phyloP scores from a whole-genome alignment of 2,329 filamentous ascomycete genomes.

The Emmonsiellopsis sp. region DNA sequence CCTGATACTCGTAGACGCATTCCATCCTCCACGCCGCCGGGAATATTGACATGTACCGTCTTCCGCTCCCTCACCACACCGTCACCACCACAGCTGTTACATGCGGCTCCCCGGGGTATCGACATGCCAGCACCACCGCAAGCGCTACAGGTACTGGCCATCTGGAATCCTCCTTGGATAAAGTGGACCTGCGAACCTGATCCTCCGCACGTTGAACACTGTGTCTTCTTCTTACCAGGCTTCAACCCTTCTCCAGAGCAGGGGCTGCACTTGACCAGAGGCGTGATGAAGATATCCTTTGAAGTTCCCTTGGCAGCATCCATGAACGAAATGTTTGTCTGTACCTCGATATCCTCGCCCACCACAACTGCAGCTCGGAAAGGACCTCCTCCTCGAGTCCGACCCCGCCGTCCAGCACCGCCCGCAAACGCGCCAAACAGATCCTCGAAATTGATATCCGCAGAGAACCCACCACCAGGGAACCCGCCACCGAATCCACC shows the following conservation, averaged over 20 bases:
- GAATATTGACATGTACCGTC: constrained; percentile 82
- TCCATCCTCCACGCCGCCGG: constrained; percentile 89
- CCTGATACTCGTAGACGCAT: constrained; percentile 81
- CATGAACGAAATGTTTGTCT: constrained; percentile 88
- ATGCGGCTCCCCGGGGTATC: constrained; percentile 73
- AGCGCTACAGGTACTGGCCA: constrained; percentile 76
- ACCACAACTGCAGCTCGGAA: constrained; percentile 76
- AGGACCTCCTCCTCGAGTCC: constrained; percentile 53
- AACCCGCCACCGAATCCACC: constrained; percentile 45
- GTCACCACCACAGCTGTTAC: constrained; percentile 67
- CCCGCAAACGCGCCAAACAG: constrained; percentile 79
- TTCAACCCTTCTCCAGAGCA: constrained; percentile 82
- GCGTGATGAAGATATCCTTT: constrained; percentile 81
- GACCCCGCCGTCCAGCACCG: constrained; percentile 43
- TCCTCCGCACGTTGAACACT: constrained; percentile 75
- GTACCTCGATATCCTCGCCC: constrained; percentile 94
- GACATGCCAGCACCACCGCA: constrained; percentile 72
- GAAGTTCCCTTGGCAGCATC: constrained; percentile 86
- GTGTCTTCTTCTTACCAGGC: constrained; percentile 60
- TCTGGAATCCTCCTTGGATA: constrained; percentile 89
- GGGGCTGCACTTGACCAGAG: constrained; percentile 69
- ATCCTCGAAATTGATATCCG: constrained; percentile 92
- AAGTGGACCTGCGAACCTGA: constrained; percentile 80
- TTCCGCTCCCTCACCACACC: constrained; percentile 77
- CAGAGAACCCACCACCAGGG: constrained; percentile 58